Conservation (phyloP, 106 monocot species). For the Dioscorea zingiberensis region DNA sequence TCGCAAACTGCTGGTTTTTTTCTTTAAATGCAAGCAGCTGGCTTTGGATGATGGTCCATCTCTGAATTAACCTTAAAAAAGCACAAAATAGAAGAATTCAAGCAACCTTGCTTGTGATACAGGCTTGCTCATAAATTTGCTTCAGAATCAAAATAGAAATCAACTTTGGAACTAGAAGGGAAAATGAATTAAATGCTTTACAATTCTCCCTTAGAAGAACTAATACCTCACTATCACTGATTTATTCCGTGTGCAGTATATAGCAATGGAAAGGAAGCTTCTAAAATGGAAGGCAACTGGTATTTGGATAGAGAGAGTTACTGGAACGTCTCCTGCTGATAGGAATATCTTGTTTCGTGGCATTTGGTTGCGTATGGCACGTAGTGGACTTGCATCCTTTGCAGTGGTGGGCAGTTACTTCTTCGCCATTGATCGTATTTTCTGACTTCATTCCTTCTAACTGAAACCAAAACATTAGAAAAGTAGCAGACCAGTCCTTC, state of each 20-base stretch:
- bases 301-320: conserved; percentile 76
- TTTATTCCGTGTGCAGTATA: conserved; percentile 56
- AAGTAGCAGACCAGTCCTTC: background rate
- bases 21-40: no score
- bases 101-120: no score
- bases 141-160: no score
- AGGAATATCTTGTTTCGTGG: conserved; percentile 73
- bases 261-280: conserved; percentile 76
- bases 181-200: no score
- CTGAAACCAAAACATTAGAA: background rate
- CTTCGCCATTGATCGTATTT: conserved; percentile 44
- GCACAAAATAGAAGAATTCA: no score
- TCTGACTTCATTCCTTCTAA: conserved; percentile 16
- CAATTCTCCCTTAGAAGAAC: background rate
- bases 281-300: conserved; percentile 77
- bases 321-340: conserved; percentile 77
- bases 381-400: conserved; percentile 77
- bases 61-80: no score
- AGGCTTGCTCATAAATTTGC: no score
- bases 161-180: no score
- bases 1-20: no score
- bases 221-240: background rate
- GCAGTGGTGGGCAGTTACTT: conserved; percentile 74
- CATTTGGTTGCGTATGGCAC: conserved; percentile 63
- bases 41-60: no score